Conservation (phyloP, 495 filamentous ascomycete genomes). For the Glarea lozoyensis region DNA sequence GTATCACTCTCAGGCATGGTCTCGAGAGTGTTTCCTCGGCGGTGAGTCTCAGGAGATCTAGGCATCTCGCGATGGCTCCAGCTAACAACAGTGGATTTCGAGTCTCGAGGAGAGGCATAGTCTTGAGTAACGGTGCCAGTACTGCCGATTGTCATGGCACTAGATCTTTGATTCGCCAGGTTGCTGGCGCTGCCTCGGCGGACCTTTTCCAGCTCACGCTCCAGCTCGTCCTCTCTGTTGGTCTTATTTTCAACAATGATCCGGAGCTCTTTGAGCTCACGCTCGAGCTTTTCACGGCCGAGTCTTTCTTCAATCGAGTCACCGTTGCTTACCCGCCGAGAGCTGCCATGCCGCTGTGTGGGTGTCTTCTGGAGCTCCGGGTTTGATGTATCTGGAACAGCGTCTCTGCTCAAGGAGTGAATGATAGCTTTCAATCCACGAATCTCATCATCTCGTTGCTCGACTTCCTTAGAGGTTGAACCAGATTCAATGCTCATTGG, state of each 20-base stretch:
- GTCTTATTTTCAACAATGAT: constrained; percentile 60
- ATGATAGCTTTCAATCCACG: constrained; percentile 95
- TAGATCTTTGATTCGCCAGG: constrained; percentile 28
- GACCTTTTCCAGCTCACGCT: constrained; percentile 72
- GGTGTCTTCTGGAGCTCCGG: constrained; percentile 34
- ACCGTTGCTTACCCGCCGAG: constrained; percentile 24
- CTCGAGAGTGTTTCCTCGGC: constrained; percentile 37
- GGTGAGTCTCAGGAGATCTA: constrained; percentile 29
- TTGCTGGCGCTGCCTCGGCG: constrained; percentile 30
- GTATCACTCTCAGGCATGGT: constrained; percentile 66
- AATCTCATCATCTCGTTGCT: constrained; percentile 96
- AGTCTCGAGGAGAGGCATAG: constrained; percentile 45
- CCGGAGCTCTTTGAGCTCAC: constrained; percentile 68
- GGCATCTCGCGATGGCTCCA: constrained; percentile 31
- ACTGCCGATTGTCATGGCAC: constrained; percentile 41
- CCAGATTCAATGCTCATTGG: constrained; percentile 9
- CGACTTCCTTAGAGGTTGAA: constrained; percentile 59
- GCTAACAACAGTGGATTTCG: constrained; percentile 45
- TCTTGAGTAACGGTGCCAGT: constrained; percentile 40
- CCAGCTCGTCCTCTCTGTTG: constrained; percentile 78
- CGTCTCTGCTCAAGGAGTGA: constrained; percentile 76
- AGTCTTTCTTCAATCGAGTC: constrained; percentile 51
- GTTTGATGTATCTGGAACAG: constrained; percentile 20
- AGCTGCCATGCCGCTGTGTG: constrained; percentile 30
- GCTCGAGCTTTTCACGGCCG: constrained; percentile 56